Evolutionary conservation across 768 basidiomycete genomes (phyloP).

Genomic region (Porphyrellus cyaneotinctus): DNA sequence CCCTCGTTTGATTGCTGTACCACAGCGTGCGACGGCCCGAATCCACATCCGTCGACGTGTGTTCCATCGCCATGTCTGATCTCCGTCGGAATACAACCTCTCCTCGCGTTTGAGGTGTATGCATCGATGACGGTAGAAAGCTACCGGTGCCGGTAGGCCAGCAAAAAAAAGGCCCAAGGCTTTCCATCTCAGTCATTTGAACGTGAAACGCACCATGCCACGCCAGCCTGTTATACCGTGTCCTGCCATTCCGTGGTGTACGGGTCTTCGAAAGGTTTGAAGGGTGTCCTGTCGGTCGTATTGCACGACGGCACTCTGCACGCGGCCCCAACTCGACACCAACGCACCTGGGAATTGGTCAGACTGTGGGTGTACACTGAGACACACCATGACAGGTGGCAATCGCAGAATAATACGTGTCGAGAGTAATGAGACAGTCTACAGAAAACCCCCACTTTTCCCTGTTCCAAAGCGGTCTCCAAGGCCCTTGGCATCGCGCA

Average conservation of each 20-base stretch:
- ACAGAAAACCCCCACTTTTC: constrained; percentile 62
- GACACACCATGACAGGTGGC: constrained; percentile 11
- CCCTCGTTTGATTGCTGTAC: not conserved
- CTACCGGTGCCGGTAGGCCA: not conserved
- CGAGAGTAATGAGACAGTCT: constrained; percentile 9
- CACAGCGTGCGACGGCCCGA: no score
- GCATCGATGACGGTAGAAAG: not conserved
- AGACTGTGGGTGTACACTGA: not conserved
- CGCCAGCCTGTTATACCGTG: not conserved
- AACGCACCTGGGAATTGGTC: not conserved
- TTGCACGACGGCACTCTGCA: not conserved
- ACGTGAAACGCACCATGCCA: constrained; percentile 17
- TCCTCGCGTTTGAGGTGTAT: constrained; percentile 3
- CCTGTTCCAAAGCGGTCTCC: constrained; percentile 81
- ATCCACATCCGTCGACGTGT: constrained; percentile 1
- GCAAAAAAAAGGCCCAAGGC: not conserved
- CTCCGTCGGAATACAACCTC: not conserved
- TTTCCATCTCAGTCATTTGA: not conserved
- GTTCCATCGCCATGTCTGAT: constrained; percentile 6
- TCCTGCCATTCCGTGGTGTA: not conserved
- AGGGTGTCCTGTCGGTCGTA: constrained; percentile 1
- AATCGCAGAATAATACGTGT: not conserved
- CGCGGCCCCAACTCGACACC: constrained; percentile 1
- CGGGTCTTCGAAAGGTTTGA: not conserved
- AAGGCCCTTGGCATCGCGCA: constrained; percentile 77